Evolutionary conservation across 2,329 filamentous ascomycete species (phyloP).

Genomic region (Rosellinia necatrix): DNA sequence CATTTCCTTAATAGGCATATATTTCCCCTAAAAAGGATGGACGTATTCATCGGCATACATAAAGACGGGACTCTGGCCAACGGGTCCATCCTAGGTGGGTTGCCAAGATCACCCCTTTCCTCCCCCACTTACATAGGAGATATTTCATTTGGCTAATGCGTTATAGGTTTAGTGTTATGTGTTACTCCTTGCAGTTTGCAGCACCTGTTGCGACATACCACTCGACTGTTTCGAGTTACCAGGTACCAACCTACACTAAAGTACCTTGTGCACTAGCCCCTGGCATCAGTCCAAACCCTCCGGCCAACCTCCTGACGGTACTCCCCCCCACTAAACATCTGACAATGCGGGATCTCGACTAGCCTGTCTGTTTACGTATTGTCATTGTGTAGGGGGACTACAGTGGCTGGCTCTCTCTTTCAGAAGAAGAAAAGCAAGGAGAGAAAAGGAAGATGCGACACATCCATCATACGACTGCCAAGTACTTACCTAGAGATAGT

Average conservation of each 20-base stretch:
- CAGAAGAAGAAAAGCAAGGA: neutral
- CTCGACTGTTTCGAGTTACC: slow-evolving; percentile 16
- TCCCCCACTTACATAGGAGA: too few relatives aligned
- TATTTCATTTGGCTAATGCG: slow-evolving; percentile 19
- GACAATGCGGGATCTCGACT: neutral
- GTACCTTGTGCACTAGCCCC: too few relatives aligned
- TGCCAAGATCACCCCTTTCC: too few relatives aligned
- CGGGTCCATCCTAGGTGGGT: too few relatives aligned
- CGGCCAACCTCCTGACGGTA: slow-evolving; percentile 11
- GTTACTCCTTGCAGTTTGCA: slow-evolving; percentile 18
- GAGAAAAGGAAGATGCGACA: neutral
- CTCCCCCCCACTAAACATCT: neutral
- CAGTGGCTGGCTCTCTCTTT: neutral
- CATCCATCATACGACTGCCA: neutral
- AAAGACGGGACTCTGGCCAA: too few relatives aligned
- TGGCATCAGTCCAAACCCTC: slow-evolving; percentile 8
- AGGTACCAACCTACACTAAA: too few relatives aligned
- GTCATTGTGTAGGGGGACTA: neutral
- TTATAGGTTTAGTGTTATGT: slow-evolving; percentile 4
- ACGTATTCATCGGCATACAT: too few relatives aligned
- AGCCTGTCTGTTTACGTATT: slow-evolving; percentile 6
- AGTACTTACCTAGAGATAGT: too few relatives aligned
- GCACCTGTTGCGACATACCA: slow-evolving; percentile 16
- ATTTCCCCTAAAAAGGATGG: neutral
- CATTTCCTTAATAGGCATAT: neutral